Base-by-base conservation (phyloP, 2,329 filamentous ascomycete species). In the Calonectria leucothoes region DNA sequence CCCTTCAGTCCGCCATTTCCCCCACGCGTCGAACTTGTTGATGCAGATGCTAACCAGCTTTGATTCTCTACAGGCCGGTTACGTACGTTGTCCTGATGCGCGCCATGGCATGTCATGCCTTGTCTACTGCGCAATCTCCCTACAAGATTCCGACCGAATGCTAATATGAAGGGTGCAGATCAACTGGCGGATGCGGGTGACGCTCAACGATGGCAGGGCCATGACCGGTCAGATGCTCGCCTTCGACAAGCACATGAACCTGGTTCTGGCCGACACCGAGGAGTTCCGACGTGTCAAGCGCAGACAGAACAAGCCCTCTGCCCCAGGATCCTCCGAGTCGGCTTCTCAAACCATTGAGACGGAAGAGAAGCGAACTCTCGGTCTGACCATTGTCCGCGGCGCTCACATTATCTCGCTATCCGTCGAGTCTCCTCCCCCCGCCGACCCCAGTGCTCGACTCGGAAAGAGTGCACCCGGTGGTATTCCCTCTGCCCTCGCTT, bases 221-320 rank as follows among this genome's bases (percentile, higher is more conserved):
- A 97, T 99, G 93, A 96, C 95, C 49, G 97, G 96, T 75, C 95
- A 98, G 86, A 98, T 99, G 95, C 91, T 99, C 79, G 97, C 97
- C 69, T 99, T 98, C 82, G 97, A 99, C 86, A 98, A 98, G 95
- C 97, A 99, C 87, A 99, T 99, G 97, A 99, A 99, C 86, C 92
- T 99, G 78, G 97, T 99, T 75, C 94, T 99, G 76, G 97, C 96
- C 86, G 97, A 99, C 83, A 98, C 97, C 79, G 97, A 99, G 91
- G 96, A 98, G 86, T 98, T 98, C 86, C 94, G 96, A 84, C 94
- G 94, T 83, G 93, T 96, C 75, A 97, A 97, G 89, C 92, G 94
- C 86, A 96, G 94, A 88, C 91, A 93, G 81, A 90, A 91, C 80
- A 97, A 97, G 88, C 87, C 91, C 67, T 85, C 90, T 65, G 92